These are phyloP conservation scores for Nymphaea colorata DNA, from an alignment of 164 flowering plant species.

Conservation along the genomic window DNA sequence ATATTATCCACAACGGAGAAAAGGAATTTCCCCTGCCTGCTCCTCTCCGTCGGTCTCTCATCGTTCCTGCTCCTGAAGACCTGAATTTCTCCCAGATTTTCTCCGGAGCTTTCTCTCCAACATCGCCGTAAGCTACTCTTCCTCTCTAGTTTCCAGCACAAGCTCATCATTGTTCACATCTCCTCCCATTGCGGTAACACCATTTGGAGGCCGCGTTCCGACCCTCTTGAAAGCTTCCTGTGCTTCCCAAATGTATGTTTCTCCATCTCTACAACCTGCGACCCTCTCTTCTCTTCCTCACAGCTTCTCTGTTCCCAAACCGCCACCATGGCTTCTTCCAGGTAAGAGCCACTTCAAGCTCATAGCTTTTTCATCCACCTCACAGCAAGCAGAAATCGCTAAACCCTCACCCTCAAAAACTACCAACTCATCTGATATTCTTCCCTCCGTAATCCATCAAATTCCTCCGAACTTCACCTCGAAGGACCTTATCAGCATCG, in stretches of 20 bases:
- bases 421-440: neutral
- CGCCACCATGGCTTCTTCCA: neutral
- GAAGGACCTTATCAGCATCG: constrained; percentile 43
- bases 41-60: too few relatives aligned
- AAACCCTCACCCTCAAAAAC: neutral
- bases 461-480: constrained; percentile 60
- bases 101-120: neutral
- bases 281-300: neutral
- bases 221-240: neutral
- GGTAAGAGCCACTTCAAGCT: neutral
- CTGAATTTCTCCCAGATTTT: neutral
- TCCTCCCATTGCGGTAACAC: neutral
- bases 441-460: constrained; percentile 6
- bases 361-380: neutral
- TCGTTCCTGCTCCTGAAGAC: neutral
- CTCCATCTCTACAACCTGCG: neutral
- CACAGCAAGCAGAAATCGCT: neutral
- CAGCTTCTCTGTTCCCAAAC: neutral
- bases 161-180: too few relatives aligned
- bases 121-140: too few relatives aligned
- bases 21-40: too few relatives aligned
- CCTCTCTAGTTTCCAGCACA: too few relatives aligned
- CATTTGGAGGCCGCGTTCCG: neutral
- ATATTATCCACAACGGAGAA: too few relatives aligned
- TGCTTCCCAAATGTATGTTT: neutral